phyloP scores from a whole-genome alignment of 2,329 filamentous ascomycete species.

The Colletotrichum sansevieriae region DNA sequence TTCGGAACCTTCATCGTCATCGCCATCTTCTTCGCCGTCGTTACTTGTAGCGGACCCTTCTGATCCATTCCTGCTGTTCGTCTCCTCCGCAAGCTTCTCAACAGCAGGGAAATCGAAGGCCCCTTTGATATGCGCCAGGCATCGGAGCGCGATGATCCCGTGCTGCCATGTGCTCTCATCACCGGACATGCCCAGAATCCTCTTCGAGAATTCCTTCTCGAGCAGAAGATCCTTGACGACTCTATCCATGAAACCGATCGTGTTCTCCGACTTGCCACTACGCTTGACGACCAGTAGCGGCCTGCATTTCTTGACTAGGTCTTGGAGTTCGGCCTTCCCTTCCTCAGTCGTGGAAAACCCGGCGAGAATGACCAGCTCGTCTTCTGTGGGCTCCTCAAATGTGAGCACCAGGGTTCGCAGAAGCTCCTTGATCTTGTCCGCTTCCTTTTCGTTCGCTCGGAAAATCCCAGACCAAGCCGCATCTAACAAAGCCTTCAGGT shows the following conservation, averaged over 20 bases:
- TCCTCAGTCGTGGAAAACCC: constrained; percentile 50
- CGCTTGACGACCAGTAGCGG: constrained; percentile 46
- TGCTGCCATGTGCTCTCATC: constrained; percentile 58
- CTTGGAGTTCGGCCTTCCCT: constrained; percentile 51
- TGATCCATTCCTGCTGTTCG: not conserved
- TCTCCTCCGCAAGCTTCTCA: constrained; percentile 21
- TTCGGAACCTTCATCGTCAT: constrained; percentile 18
- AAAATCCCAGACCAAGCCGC: constrained; percentile 55
- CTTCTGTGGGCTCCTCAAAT: constrained; percentile 55
- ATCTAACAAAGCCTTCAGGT: constrained; percentile 53
- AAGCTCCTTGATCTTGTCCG: constrained; percentile 58
- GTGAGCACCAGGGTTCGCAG: constrained; percentile 56
- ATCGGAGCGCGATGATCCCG: constrained; percentile 55
- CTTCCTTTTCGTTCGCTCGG: constrained; percentile 47
- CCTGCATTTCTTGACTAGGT: constrained; percentile 54
- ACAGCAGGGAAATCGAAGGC: constrained; percentile 47
- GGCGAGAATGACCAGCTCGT: constrained; percentile 54
- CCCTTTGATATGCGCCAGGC: constrained; percentile 54
- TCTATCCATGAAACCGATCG: constrained; percentile 47
- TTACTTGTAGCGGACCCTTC: not conserved
- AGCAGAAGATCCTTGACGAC: constrained; percentile 56
- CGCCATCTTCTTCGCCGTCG: constrained; percentile 16
- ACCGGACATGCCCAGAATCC: constrained; percentile 51
- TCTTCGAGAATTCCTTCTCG: constrained; percentile 49
- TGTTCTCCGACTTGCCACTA: constrained; percentile 36